These are phyloP conservation scores for Trichoderma sp. DNA, from an alignment of 2,329 filamentous ascomycete species.

Conservation along the genomic window DNA sequence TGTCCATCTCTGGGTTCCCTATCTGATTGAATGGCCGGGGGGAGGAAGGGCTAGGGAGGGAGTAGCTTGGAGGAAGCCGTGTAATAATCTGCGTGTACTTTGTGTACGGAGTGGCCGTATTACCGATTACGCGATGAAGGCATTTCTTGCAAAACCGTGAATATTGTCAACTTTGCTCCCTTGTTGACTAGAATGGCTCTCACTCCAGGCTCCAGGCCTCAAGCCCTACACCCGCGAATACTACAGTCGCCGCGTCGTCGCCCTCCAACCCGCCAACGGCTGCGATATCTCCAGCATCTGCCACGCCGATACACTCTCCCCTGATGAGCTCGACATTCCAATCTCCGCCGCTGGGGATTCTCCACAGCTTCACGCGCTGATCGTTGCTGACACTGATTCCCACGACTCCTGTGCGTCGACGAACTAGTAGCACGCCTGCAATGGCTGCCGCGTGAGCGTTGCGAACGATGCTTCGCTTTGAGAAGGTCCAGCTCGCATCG, in stretches of 20 bases:
- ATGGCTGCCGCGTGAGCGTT: conserved; percentile 70
- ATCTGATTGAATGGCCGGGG: not conserved
- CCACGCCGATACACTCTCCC: conserved; percentile 56
- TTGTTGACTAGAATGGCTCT: not conserved
- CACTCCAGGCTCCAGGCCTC: conserved; percentile 40
- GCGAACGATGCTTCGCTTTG: conserved; percentile 29
- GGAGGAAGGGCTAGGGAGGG: not conserved
- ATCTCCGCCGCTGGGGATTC: conserved; percentile 29
- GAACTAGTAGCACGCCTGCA: conserved; percentile 51
- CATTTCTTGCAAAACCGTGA: conserved; percentile 6
- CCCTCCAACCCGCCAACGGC: conserved; percentile 30
- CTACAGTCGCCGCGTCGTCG: conserved; percentile 26
- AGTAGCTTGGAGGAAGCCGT: not conserved
- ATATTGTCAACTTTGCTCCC: not conserved
- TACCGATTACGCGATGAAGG: conserved; percentile 12
- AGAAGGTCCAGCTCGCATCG: conserved; percentile 26
- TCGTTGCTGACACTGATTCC: conserved; percentile 57
- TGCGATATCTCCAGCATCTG: conserved; percentile 55
- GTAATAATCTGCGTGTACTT: not conserved
- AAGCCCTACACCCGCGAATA: conserved; percentile 47
- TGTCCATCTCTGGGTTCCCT: not conserved
- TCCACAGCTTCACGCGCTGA: conserved; percentile 58
- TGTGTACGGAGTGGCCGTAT: conserved; percentile 6
- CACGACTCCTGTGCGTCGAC: conserved; percentile 20
- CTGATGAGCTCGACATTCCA: conserved; percentile 41